Evolutionary conservation across 2,329 filamentous ascomycete genomes (phyloP).

Genomic region (Penicillium freii): DNA sequence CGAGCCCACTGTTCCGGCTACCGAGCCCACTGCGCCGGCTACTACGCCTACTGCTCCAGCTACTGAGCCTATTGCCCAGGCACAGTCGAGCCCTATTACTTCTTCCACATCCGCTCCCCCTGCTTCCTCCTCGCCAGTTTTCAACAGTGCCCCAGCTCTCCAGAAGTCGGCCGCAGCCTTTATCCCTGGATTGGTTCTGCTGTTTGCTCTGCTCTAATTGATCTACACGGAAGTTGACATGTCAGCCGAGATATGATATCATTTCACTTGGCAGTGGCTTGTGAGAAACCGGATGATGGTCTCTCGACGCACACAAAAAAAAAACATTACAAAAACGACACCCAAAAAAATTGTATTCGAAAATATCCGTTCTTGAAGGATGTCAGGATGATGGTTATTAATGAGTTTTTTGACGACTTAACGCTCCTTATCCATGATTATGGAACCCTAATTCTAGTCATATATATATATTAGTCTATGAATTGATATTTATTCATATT

Average conservation of each 20-base stretch:
- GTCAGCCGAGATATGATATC: not conserved
- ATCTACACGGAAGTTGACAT: not conserved
- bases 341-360: conserved; percentile 14
- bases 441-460: conserved; percentile 16
- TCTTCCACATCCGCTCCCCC: conserved; percentile 7
- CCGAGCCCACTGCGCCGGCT: too few species aligned
- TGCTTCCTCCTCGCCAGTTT: conserved; percentile 12
- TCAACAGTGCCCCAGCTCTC: conserved; percentile 20
- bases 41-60: not conserved
- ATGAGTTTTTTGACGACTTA: conserved; percentile 15
- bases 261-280: not conserved
- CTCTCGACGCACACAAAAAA: not conserved
- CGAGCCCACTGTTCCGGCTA: not conserved
- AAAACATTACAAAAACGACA: conserved; percentile 1
- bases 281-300: too few species aligned
- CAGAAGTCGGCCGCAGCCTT: conserved; percentile 17
- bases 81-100: not conserved
- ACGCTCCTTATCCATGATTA: conserved; percentile 20
- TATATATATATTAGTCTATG: conserved; percentile 14
- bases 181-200: conserved; percentile 17
- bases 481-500: conserved; percentile 10
- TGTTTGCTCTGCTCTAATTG: conserved; percentile 21
- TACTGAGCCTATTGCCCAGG: not conserved
- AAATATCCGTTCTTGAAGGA: not conserved
- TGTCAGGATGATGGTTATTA: conserved; percentile 8